Percentiles rank a stretch among this genome's conserved stretches.
Evolutionary conservation across 164 flowering plant genomes (phyloP).

Genomic region (Nelumbo lutea): DNA sequence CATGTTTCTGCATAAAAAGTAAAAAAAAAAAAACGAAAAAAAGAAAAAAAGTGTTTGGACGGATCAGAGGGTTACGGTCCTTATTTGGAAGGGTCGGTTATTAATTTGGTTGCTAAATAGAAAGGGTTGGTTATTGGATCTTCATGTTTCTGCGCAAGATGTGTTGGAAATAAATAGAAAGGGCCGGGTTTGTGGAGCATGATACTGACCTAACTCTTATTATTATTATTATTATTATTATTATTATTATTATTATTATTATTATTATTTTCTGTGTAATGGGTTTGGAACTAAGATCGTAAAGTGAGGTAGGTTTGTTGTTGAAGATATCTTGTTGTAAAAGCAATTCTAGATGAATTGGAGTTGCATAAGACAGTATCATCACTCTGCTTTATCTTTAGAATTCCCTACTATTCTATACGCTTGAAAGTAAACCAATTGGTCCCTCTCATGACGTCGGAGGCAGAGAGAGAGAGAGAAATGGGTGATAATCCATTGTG

Average conservation of each 20-base stretch:
- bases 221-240: no score
- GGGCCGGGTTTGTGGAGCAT: no score
- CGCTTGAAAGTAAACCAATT: constrained; percentile 10
- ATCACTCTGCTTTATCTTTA: constrained; percentile 18
- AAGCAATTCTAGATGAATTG: constrained; percentile 7
- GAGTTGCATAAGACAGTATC: constrained; percentile 8
- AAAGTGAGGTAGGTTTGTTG: not conserved
- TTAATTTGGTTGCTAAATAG: no score
- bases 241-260: not conserved
- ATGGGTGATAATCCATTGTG: constrained; percentile 10
- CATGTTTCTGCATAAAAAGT: no score
- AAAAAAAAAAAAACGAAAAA: no score
- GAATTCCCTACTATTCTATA: constrained; percentile 6
- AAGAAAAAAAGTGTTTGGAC: no score
- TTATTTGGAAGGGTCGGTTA: no score
- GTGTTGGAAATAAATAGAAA: not conserved
- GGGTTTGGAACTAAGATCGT: not conserved
- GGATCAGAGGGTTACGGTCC: no score
- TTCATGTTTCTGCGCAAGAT: not conserved
- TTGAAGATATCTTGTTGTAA: constrained; percentile 10
- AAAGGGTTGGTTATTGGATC: not conserved
- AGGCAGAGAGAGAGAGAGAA: constrained; percentile 7
- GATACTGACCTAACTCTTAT: no score
- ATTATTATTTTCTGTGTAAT: not conserved
- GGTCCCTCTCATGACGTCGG: constrained; percentile 10